These are phyloP conservation scores for Rhododendron vialii DNA, from an alignment of 148 eudicot species.

Conservation along the genomic window DNA sequence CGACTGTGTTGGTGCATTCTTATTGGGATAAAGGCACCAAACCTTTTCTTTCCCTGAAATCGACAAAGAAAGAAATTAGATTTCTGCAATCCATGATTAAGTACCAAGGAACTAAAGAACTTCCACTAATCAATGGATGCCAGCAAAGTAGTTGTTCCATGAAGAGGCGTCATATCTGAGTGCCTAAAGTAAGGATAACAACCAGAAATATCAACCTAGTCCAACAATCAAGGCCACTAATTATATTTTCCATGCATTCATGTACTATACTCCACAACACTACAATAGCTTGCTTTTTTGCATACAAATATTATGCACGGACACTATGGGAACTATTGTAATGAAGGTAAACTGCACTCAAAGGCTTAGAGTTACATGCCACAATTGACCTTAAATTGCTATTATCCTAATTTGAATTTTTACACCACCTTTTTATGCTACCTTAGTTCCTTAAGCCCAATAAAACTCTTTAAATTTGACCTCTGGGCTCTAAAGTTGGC, in stretches of 20 bases:
- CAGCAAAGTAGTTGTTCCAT: neutral
- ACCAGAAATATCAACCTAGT: neutral
- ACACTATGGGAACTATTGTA: neutral
- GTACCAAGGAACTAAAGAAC: neutral
- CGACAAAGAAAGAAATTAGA: neutral
- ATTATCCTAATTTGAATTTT: neutral
- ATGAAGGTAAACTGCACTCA: neutral
- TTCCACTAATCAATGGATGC: neutral
- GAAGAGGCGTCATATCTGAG: neutral
- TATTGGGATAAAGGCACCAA: slow-evolving; percentile 87
- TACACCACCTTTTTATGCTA: neutral
- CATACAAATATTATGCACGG: neutral
- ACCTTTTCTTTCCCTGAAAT: slow-evolving; percentile 65
- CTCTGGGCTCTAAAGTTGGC: neutral
- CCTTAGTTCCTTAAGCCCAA: neutral
- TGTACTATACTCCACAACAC: neutral
- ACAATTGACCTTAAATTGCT: neutral
- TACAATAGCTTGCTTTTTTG: neutral
- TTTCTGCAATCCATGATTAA: neutral
- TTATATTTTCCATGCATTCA: neutral
- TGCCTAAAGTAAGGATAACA: slow-evolving; percentile 2
- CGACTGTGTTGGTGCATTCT: slow-evolving; percentile 60
- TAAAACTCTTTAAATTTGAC: neutral
- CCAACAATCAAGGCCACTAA: neutral
- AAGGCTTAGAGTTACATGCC: neutral